Evolutionary conservation across 1,139 yeast species (phyloP), one percentile per base, ranked within the genome.

Genomic region (Meyerozyma athensensis): DNA sequence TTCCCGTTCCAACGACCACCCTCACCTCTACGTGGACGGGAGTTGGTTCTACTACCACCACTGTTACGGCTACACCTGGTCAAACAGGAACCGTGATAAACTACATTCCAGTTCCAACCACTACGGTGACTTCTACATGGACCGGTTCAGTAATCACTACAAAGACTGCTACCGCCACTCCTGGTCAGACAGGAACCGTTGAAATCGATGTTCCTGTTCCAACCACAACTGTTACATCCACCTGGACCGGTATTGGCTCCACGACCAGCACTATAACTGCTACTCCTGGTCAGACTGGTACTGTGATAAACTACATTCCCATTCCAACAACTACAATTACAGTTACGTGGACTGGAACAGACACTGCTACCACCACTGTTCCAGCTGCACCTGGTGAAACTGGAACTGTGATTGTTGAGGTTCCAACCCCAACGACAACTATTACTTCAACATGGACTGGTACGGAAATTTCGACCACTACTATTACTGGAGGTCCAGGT

Each of bases 1-100:
- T 35, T 8, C 45, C 45, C 5, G 34, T 37, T 13, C 48, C 53
- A 3, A 42, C 49, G 2, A 30, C 20, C 10, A 48, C 50, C 2
- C 16, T 33, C 7, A 40, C 45, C 16, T 9, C 36, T 5, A 38
- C 47, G 2, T 46, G 48, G 44, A 34, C 44, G n/a, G 46, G 46
- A 7, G 19, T 38, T 4, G 24, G 2, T 2, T 41, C 49, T 3
- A 22, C 42, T 1, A 39, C 50, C 4, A 26, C 35, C 3, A 41
- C 44, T 1, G 21, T 33, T 3, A 39, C 39, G 3, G 40, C 42
- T 17, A 26, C 33, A 26, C 33, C 35, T 4, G 48, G 43, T 19
- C 47, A 38, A n/a, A 44, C 41, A 8, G 40, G 22, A n/a, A 42
- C 47, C 16, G 42, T 43, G 4, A 17, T 40, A 12, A 24, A 41